These are phyloP conservation scores for Heliamphora ciliata DNA, from an alignment of 179 eudicot genomes.

Conservation along the genomic window DNA sequence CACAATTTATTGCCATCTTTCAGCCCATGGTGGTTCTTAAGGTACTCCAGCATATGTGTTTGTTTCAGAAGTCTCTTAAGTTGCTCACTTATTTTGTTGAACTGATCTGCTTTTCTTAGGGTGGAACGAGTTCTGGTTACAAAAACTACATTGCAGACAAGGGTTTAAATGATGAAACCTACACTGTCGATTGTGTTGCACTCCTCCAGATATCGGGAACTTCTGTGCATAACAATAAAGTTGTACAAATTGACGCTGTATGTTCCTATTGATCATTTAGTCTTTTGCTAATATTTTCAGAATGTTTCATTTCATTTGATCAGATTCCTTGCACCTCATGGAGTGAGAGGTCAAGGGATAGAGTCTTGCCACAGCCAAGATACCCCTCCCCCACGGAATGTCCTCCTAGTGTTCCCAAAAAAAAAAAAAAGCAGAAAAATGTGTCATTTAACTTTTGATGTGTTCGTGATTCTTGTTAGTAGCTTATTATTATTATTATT, in stretches of 20 bases:
- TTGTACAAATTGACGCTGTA: slow-evolving; percentile 88
- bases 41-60: slow-evolving; percentile 33
- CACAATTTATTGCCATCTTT: slow-evolving; percentile 85
- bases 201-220: slow-evolving; percentile 81
- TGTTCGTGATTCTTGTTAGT: no score
- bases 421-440: no score
- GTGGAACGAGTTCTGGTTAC: slow-evolving; percentile 90
- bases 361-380: no score
- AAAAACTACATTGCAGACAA: slow-evolving; percentile 70
- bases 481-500: no score
- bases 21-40: slow-evolving; percentile 95
- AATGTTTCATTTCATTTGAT: background rate
- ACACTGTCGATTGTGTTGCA: slow-evolving; percentile 68
- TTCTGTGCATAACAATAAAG: slow-evolving; percentile 79
- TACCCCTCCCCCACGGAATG: no score
- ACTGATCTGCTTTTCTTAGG: slow-evolving; percentile 38
- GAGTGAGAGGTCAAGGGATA: no score
- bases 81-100: background rate
- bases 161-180: slow-evolving; percentile 86
- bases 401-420: no score
- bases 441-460: no score
- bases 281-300: background rate
- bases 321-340: no score
- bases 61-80: background rate
- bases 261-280: slow-evolving; percentile 17